Evolutionary conservation across 1,284 basidiomycete genomes (phyloP).

Genomic region (Porogramme epimiltina): DNA sequence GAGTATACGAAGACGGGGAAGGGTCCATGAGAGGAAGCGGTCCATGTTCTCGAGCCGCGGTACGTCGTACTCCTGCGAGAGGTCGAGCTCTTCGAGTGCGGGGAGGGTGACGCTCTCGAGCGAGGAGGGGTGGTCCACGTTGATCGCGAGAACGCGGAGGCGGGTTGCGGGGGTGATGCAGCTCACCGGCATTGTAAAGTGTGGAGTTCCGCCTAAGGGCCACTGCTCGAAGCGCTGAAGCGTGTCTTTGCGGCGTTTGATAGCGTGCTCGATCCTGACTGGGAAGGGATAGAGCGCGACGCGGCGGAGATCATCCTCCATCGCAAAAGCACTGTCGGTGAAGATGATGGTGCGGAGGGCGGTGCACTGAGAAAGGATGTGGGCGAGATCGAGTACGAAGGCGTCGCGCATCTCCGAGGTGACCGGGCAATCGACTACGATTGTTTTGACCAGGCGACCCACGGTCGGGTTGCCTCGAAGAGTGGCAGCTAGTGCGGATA

Average conservation of each 20-base stretch:
- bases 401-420: conserved; percentile 3
- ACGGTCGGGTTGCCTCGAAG: conserved; percentile 4
- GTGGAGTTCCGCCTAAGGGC: conserved; percentile 11
- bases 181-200: conserved; percentile 10
- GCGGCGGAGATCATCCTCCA: conserved; percentile 10
- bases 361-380: conserved; percentile 10
- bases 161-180: conserved; percentile 3
- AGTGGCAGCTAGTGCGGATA: conserved; percentile 4
- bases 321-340: conserved; percentile 10
- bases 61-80: conserved; percentile 14
- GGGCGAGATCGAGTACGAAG: conserved; percentile 3
- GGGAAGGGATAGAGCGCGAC: conserved; percentile 9
- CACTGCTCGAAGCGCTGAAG: conserved; percentile 12
- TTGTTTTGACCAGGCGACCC: conserved; percentile 1
- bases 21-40: conserved; percentile 9
- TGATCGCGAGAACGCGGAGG: conserved; percentile 9
- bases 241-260: background rate
- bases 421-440: conserved; percentile 15
- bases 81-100: conserved; percentile 9
- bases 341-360: conserved; percentile 6
- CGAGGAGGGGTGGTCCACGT: conserved; percentile 9
- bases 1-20: conserved; percentile 11
- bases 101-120: conserved; percentile 2
- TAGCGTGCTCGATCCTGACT: background rate
- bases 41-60: background rate